Percentiles rank a stretch among this genome's conserved stretches.
Evolutionary conservation across 305 asterid species (phyloP).

Genomic region (Rubia balearica): DNA sequence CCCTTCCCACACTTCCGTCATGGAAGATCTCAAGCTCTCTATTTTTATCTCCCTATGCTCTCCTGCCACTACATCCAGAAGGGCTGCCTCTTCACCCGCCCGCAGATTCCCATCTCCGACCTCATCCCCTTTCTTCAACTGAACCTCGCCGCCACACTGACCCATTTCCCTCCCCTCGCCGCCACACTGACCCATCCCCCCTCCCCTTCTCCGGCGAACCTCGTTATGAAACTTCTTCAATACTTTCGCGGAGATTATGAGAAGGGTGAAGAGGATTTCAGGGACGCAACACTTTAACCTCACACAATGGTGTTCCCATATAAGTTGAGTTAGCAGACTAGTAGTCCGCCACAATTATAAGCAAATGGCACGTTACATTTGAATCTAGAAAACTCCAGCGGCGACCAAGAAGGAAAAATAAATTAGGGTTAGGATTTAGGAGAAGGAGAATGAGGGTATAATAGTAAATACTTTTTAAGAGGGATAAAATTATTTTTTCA

Average conservation of each 20-base stretch:
- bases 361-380: too few species aligned
- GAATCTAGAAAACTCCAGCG: too few species aligned
- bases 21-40: conserved; percentile 25
- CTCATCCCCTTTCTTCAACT: conserved; percentile 19
- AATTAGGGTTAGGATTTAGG: too few species aligned
- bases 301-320: too few species aligned
- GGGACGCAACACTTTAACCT: conserved; percentile 25
- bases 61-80: conserved; percentile 34
- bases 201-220: conserved; percentile 32
- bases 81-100: conserved; percentile 26
- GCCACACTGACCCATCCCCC: conserved; percentile 31
- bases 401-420: too few species aligned
- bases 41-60: conserved; percentile 33
- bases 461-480: too few species aligned
- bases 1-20: conserved; percentile 22
- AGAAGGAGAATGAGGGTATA: too few species aligned
- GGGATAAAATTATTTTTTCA: too few species aligned
- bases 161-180: conserved; percentile 32
- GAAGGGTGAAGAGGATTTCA: conserved; percentile 23
- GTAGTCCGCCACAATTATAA: too few species aligned
- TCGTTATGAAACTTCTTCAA: conserved; percentile 37
- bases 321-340: too few species aligned
- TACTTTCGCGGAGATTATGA: conserved; percentile 27
- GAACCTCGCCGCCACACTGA: not conserved
- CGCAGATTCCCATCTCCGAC: conserved; percentile 18